phyloP scores from a whole-genome alignment of 225 moss, liverwort and hornwort genomes.

The Bryoerythrophyllum caledonicum region DNA sequence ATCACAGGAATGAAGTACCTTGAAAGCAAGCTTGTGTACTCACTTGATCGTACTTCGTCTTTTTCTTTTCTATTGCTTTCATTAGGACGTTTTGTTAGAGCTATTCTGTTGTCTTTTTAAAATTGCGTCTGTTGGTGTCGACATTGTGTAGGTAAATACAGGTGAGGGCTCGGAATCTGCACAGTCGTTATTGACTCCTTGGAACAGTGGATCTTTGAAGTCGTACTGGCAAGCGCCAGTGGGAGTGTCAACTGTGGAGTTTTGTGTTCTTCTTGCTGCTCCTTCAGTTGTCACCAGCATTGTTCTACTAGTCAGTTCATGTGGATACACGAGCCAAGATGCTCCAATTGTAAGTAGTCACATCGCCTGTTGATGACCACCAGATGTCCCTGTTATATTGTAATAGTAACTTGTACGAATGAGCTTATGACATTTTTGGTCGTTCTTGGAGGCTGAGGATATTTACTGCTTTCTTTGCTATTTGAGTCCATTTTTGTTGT shows the following conservation, averaged over 20 bases:
- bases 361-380: too few species aligned
- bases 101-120: too few species aligned
- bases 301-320: constrained; percentile 61
- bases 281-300: constrained; percentile 82
- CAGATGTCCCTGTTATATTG: neutral
- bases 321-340: constrained; percentile 72
- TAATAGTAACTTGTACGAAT: neutral
- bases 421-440: constrained; percentile 6
- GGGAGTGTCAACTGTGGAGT: constrained; percentile 67
- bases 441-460: constrained; percentile 4
- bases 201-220: constrained; percentile 43
- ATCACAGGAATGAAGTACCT: neutral
- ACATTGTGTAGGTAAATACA: constrained; percentile 56
- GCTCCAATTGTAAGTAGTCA: constrained; percentile 69
- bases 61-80: too few species aligned
- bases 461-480: neutral
- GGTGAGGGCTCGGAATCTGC: constrained; percentile 67
- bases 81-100: neutral
- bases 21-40: neutral
- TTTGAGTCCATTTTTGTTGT: neutral
- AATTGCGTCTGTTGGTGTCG: constrained; percentile 18
- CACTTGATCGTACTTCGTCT: neutral
- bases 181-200: constrained; percentile 70
- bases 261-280: constrained; percentile 69
- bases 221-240: constrained; percentile 76